Base-by-base conservation (phyloP, 495 filamentous ascomycete genomes). In the Penicillium daleae region DNA sequence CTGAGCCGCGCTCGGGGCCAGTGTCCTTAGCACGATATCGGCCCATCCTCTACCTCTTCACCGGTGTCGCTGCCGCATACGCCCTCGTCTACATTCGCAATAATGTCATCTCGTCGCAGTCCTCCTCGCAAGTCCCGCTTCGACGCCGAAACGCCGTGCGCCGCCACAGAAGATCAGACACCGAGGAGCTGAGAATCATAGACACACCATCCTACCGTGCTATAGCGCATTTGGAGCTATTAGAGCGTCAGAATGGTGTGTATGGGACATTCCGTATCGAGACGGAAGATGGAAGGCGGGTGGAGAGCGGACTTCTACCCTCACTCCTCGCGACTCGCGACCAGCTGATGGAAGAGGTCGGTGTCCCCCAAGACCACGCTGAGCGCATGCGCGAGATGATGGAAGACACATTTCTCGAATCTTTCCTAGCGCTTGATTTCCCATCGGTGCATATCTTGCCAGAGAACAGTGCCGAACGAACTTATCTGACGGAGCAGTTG, bases 241-340 rank as follows among this genome's bases (percentile, higher is more conserved):
- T 80, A 5, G 79, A 82, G 56, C 72, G 76, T 26, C 73, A 82
- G 48, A 80, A 81, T 64, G 78, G 78, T 37, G 76, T 80, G 8
- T 82, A 82, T 31, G 79, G 79, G 4, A 82, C 78, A 10, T 82
- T 82, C 32, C 78, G 79, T 17, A 80, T 81, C 44, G 77, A 80
- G 59, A 82, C 78, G 6, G 75, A 80, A 67, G 78, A 80, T 74
- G 76, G 77, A 2, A 70, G 77, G 24, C 71, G 76, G n/a, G 77
- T 82, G 49, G 79, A 82, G 66, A 79, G 78, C 57, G 78, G 79
- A 9, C 64, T 79, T 31, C 71, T 83, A 19, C 81, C 79, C 29
- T 78, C 78, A 10, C 64, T 79, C 13, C 73, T 80, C 13, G 76
- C 75, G 48, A 82, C 79, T 12, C 76, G 78, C 32, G 76, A 80